Evolutionary conservation across 2,329 filamentous ascomycete species (phyloP).

Genomic region (Gnomoniopsis smithogilvyi): DNA sequence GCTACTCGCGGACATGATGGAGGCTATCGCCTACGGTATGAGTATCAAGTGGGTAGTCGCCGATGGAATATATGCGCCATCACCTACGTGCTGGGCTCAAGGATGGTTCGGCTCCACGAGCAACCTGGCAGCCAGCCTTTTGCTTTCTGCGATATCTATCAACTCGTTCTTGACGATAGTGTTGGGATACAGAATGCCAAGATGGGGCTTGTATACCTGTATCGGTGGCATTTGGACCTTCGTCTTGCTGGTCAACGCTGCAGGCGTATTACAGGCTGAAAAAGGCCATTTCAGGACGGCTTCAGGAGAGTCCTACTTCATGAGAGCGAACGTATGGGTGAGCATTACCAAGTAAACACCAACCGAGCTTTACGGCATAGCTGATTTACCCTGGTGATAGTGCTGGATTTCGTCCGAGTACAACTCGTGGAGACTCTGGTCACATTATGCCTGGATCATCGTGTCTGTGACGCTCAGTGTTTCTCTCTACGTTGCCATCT

Average conservation of each 20-base stretch:
- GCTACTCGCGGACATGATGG: constrained; percentile 17
- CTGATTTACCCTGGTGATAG: background rate
- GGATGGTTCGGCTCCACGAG: constrained; percentile 18
- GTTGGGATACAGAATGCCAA: background rate
- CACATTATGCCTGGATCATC: constrained; percentile 17
- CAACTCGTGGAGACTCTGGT: constrained; percentile 12
- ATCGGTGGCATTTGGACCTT: background rate
- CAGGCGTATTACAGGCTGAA: background rate
- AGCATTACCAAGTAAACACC: background rate
- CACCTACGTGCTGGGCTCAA: constrained; percentile 13
- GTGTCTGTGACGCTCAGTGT: constrained; percentile 6
- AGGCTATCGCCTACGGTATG: constrained; percentile 11
- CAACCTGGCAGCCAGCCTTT: constrained; percentile 5
- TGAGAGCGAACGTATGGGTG: constrained; percentile 8
- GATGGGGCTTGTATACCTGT: background rate
- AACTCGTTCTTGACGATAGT: constrained; percentile 16
- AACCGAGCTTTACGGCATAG: background rate
- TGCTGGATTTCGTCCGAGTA: constrained; percentile 19
- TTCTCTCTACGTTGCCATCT: constrained; percentile 14
- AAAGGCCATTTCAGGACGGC: background rate
- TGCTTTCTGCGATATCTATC: constrained; percentile 12
- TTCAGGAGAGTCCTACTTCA: constrained; percentile 1
- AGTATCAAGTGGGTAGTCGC: constrained; percentile 15
- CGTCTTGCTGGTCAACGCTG: background rate
- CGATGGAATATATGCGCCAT: constrained; percentile 14